phyloP scores from a whole-genome alignment of 352 stramenopile genomes.

The Sclerospora graminicola region DNA sequence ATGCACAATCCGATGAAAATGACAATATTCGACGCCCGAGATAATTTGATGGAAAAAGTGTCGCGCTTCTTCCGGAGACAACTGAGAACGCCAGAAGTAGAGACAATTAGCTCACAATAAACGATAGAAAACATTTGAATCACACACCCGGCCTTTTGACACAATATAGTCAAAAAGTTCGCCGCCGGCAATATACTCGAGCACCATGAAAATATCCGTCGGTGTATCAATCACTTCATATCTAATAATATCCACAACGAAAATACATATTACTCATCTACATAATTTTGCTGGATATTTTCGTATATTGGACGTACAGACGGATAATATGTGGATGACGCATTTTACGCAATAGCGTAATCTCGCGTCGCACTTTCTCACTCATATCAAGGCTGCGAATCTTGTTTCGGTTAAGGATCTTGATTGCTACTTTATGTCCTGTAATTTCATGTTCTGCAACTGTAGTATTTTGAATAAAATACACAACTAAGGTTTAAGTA shows the following conservation, averaged over 20 bases:
- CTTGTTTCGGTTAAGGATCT: constrained; percentile 99
- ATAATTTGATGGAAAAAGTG: constrained; percentile 99
- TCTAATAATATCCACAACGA: constrained; percentile 21
- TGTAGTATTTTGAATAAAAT: constrained; percentile 16
- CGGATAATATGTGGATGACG: constrained; percentile 99
- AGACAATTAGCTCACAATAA: constrained; percentile 6
- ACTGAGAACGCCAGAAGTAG: constrained; percentile 47
- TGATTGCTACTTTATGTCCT: constrained; percentile 98
- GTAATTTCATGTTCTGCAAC: constrained; percentile 97
- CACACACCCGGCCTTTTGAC: constrained; percentile 80
- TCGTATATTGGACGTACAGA: constrained; percentile 62
- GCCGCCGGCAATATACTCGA: constrained; percentile 90
- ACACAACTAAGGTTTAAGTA: neutral
- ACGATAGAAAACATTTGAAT: neutral
- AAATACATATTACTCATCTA: neutral
- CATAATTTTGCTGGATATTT: neutral
- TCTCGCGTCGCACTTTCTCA: constrained; percentile 99
- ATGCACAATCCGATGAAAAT: constrained; percentile 99
- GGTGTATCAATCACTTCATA: constrained; percentile 99
- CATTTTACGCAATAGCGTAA: constrained; percentile 98
- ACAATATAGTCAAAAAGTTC: constrained; percentile 99
- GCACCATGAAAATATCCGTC: constrained; percentile 95
- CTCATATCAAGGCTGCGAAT: constrained; percentile 98
- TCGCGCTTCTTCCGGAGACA: constrained; percentile 94
- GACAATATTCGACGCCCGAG: constrained; percentile 98